Conservation (phyloP, 2,329 filamentous ascomycete species). For the Botryotinia narcissicola region DNA sequence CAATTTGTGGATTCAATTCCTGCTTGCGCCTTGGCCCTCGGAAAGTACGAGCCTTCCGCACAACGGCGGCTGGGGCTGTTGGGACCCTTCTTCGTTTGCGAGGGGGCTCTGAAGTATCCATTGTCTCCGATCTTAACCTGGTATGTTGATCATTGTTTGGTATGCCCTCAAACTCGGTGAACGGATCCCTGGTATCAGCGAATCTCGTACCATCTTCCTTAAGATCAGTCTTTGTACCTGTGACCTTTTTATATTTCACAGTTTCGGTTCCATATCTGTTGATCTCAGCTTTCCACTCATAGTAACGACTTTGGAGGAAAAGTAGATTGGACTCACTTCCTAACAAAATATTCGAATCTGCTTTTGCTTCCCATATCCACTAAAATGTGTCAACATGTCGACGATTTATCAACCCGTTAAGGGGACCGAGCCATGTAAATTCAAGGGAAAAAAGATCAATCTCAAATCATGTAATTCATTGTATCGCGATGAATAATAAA, state of each 20-base stretch:
- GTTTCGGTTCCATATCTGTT: background rate
- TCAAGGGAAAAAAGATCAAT: background rate
- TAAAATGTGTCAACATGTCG: background rate
- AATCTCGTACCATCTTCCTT: background rate
- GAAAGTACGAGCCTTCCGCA: background rate
- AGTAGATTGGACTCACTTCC: background rate
- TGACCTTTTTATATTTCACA: background rate
- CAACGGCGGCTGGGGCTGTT: background rate
- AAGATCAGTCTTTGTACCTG: background rate
- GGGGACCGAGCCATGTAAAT: background rate
- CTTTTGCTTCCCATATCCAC: background rate
- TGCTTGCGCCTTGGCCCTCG: background rate
- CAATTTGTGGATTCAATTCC: background rate
- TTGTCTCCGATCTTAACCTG: background rate
- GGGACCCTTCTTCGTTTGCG: background rate
- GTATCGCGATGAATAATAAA: background rate
- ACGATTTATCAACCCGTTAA: background rate
- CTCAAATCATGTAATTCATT: background rate
- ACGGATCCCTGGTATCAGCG: background rate
- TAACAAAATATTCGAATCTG: background rate
- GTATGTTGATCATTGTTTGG: background rate
- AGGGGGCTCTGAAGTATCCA: background rate
- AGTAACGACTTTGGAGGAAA: background rate
- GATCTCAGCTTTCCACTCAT: background rate
- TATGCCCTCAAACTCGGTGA: slow-evolving; percentile 9